Evolutionary conservation across 1,284 basidiomycete genomes (phyloP).

Genomic region (Papiliotrema nemorosa): DNA sequence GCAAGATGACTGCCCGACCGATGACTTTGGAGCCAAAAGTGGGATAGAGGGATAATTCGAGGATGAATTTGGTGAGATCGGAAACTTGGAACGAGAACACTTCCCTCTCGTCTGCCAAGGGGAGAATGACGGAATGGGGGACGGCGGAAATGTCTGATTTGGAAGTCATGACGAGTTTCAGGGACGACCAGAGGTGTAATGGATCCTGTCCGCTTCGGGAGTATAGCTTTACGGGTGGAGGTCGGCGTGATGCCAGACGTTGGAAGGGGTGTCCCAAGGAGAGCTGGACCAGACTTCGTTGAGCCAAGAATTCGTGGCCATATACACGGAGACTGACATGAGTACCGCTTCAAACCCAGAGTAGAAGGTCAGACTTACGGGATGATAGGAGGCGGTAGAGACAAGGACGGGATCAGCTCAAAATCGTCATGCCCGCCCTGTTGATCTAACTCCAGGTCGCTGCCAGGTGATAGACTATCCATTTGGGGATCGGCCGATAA

Average conservation of each 20-base stretch:
- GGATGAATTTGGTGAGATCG: constrained; percentile 66
- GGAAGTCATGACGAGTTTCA: constrained; percentile 90
- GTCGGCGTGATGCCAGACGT: constrained; percentile 27
- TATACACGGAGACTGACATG: constrained; percentile 42
- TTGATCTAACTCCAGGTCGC: constrained; percentile 62
- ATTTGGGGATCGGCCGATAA: constrained; percentile 46
- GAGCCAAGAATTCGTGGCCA: constrained; percentile 63
- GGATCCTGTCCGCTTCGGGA: constrained; percentile 48
- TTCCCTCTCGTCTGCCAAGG: constrained; percentile 73
- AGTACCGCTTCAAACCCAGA: background rate
- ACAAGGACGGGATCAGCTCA: constrained; percentile 89
- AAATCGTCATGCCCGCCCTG: constrained; percentile 48
- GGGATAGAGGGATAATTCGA: constrained; percentile 95
- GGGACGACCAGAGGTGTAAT: constrained; percentile 58
- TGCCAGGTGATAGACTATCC: constrained; percentile 47
- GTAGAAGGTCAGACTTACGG: constrained; percentile 53
- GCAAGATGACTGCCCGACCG: constrained; percentile 83
- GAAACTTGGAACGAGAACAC: constrained; percentile 86
- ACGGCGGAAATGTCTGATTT: constrained; percentile 75
- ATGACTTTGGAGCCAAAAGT: constrained; percentile 98
- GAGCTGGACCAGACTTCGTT: constrained; percentile 80
- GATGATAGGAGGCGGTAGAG: constrained; percentile 96
- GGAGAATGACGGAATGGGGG: constrained; percentile 82
- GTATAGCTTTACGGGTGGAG: constrained; percentile 55
- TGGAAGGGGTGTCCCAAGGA: constrained; percentile 68